Evolutionary conservation across 805 yeast species (phyloP).

Genomic region (Wickerhamiella australiensis): DNA sequence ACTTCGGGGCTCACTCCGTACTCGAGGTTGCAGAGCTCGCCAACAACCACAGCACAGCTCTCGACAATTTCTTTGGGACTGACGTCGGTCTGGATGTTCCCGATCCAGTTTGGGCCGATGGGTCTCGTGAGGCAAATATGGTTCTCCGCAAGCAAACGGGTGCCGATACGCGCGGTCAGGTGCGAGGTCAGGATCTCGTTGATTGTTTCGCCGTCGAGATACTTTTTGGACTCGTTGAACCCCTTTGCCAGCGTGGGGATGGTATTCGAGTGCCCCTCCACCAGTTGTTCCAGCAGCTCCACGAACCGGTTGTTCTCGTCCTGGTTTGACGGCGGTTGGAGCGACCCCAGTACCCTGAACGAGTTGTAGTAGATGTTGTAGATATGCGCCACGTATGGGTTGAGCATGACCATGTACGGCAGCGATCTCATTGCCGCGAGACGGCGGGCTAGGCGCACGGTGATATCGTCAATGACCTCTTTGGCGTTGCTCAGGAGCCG

Average conservation of each 20-base stretch:
- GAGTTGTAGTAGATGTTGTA: constrained; percentile 64
- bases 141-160: constrained; percentile 78
- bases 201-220: constrained; percentile 36
- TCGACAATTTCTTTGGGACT: constrained; percentile 51
- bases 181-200: constrained; percentile 61
- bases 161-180: constrained; percentile 69
- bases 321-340: constrained; percentile 35
- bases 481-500: constrained; percentile 27
- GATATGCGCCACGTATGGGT: constrained; percentile 73
- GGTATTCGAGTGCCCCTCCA: constrained; percentile 73
- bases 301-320: constrained; percentile 47
- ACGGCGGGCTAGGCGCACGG: constrained; percentile 46
- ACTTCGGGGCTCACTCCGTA: constrained; percentile 65
- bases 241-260: constrained; percentile 74
- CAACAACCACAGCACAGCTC: constrained; percentile 60
- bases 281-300: constrained; percentile 42
- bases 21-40: constrained; percentile 70
- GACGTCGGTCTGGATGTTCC: constrained; percentile 54
- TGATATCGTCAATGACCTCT: constrained; percentile 21
- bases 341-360: constrained; percentile 39
- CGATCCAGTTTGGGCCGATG: constrained; percentile 39
- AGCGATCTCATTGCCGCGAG: constrained; percentile 55
- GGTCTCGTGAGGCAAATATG: constrained; percentile 52
- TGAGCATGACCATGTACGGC: constrained; percentile 75
- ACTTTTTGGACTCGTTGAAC: constrained; percentile 50